Evolutionary conservation across 176 grass and related monocot species (phyloP).

Genomic region (Eremochloa ophiuroides): DNA sequence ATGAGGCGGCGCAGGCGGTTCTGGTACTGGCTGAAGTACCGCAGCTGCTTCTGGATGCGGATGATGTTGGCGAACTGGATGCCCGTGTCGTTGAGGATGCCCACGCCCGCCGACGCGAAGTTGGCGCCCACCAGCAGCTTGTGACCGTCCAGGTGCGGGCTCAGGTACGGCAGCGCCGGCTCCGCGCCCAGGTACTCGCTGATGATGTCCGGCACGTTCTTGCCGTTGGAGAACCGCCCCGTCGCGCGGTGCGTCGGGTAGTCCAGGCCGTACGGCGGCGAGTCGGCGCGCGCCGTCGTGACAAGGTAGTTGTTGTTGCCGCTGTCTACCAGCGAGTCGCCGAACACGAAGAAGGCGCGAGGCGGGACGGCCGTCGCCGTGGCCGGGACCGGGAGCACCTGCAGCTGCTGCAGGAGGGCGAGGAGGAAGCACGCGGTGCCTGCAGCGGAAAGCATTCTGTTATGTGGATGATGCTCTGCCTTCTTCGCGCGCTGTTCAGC

Average conservation of each 20-base stretch:
- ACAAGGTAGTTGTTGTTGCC: conserved; percentile 64
- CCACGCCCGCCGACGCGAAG: conserved; percentile 57
- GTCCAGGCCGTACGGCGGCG: conserved; percentile 54
- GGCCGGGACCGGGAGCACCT: neutral
- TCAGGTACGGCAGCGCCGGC: conserved; percentile 47
- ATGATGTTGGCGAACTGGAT: conserved; percentile 63
- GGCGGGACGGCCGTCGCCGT: neutral
- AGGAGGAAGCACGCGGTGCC: neutral
- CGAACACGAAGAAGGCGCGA: conserved; percentile 58
- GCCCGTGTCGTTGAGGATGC: conserved; percentile 62
- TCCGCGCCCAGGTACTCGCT: conserved; percentile 57
- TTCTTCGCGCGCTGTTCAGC: neutral
- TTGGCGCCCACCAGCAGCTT: conserved; percentile 47
- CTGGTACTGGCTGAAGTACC: conserved; percentile 75
- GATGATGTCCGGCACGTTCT: conserved; percentile 57
- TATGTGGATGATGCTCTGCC: neutral
- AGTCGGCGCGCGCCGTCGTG: conserved; percentile 53
- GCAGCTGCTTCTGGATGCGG: conserved; percentile 59
- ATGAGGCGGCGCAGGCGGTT: conserved; percentile 29
- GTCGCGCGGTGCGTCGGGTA: conserved; percentile 46
- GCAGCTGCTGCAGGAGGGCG: neutral
- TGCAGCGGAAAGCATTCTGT: neutral
- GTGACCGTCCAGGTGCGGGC: conserved; percentile 42
- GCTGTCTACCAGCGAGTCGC: conserved; percentile 63
- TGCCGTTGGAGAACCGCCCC: conserved; percentile 60